These are phyloP conservation scores for Lumnitzera racemosa DNA, from an alignment of 345 rosid species.

Conservation along the genomic window DNA sequence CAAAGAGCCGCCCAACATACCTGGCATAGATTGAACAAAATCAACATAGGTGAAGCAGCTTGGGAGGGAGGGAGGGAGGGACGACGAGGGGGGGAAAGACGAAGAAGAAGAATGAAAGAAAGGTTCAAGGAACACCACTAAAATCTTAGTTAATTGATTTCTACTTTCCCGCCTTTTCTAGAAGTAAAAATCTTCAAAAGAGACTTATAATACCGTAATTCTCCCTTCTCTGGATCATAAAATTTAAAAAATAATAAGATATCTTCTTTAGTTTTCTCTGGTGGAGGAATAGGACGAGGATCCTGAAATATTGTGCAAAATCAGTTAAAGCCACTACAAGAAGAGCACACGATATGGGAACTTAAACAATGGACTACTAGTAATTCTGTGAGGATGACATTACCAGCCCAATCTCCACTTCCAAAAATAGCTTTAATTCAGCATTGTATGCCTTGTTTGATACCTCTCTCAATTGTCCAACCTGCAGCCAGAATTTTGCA, in stretches of 20 bases:
- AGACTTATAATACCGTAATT: constrained; percentile 48
- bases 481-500: constrained; percentile 34
- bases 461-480: constrained; percentile 83
- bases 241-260: constrained; percentile 87
- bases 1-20: constrained; percentile 76
- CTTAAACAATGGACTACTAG: background rate
- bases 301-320: constrained; percentile 39
- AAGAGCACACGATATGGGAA: background rate
- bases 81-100: too few relatives aligned
- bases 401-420: constrained; percentile 80
- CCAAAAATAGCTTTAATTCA: constrained; percentile 83
- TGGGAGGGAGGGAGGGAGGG: too few relatives aligned
- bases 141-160: too few relatives aligned
- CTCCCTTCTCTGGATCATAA: constrained; percentile 72
- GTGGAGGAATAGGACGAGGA: constrained; percentile 51
- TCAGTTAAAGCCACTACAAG: background rate
- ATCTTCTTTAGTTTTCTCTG: constrained; percentile 66
- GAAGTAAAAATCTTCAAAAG: too few relatives aligned
- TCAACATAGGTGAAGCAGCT: constrained; percentile 7
- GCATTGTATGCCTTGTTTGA: constrained; percentile 71
- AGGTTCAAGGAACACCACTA: background rate
- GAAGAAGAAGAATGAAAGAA: constrained; percentile 3
- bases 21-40: constrained; percentile 32
- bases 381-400: constrained; percentile 8
- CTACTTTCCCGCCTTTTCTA: too few relatives aligned